A percentile compares a stretch with the other conserved stretches of the same genome.
phyloP scores from a whole-genome alignment of 306 rosid species.

The Ziziphus jujuba region DNA sequence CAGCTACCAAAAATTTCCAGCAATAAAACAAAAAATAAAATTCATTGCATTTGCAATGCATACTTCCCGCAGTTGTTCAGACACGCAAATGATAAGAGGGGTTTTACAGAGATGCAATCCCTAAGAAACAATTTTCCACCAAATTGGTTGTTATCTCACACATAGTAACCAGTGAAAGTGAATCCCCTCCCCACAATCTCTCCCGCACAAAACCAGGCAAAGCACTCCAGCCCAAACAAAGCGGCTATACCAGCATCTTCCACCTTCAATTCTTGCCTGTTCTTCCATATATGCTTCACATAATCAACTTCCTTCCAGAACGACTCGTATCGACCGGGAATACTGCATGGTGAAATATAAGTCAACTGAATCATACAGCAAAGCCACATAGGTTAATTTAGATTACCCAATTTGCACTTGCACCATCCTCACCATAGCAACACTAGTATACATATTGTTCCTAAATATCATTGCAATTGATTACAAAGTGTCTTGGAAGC shows the following conservation, averaged over 20 bases:
- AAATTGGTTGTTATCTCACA: conserved; percentile 37
- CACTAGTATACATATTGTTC: too few relatives aligned
- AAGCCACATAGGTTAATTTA: too few relatives aligned
- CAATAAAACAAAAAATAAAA: conserved; percentile 35
- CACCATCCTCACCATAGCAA: too few relatives aligned
- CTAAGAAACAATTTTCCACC: conserved; percentile 27
- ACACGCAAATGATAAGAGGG: conserved; percentile 39
- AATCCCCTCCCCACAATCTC: conserved; percentile 94
- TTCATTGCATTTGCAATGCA: conserved; percentile 24
- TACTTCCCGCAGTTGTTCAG: conserved; percentile 45
- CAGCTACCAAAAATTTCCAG: conserved; percentile 41
- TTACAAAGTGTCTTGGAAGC: too few relatives aligned
- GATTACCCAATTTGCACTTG: too few relatives aligned
- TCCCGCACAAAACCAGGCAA: conserved; percentile 75
- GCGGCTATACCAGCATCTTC: conserved; percentile 91
- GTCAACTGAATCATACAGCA: neutral
- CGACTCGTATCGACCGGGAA: conserved; percentile 70
- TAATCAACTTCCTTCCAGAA: conserved; percentile 81
- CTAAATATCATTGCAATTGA: too few relatives aligned
- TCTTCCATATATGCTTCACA: conserved; percentile 76
- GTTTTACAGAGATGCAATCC: conserved; percentile 32
- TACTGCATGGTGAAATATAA: conserved; percentile 41
- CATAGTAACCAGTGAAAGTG: conserved; percentile 78
- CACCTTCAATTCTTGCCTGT: conserved; percentile 74
- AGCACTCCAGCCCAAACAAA: conserved; percentile 90